These are phyloP conservation scores for Dendrobium nobile DNA, from an alignment of 106 monocot genomes.

Conservation along the genomic window DNA sequence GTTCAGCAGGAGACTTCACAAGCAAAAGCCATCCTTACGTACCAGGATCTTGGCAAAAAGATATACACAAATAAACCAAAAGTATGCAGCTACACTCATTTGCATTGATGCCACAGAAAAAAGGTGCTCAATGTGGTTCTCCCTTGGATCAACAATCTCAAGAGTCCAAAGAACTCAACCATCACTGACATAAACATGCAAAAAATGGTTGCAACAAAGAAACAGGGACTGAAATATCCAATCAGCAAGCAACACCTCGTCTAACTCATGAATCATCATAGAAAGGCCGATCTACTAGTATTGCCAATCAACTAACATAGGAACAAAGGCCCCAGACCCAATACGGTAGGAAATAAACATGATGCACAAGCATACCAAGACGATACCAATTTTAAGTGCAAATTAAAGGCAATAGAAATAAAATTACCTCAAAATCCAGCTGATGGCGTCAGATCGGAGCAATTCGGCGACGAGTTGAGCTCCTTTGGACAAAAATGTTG, in stretches of 20 bases:
- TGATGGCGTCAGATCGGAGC: not conserved
- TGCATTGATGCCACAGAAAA: not conserved
- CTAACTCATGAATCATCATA: not conserved
- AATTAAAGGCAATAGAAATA: not conserved
- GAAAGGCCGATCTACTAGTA: not conserved
- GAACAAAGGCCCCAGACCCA: not conserved
- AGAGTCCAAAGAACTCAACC: not conserved
- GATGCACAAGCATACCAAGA: not conserved
- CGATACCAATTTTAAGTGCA: not conserved
- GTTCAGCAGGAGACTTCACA: not conserved
- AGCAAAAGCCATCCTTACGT: not conserved
- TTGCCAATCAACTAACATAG: not conserved
- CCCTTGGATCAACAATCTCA: not conserved
- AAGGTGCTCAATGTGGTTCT: not conserved
- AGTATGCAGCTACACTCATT: not conserved
- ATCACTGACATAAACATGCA: not conserved
- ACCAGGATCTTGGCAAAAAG: not conserved
- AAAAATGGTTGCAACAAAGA: not conserved
- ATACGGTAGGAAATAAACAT: not conserved
- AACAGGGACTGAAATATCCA: not conserved
- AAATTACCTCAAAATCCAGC: constrained; percentile 2
- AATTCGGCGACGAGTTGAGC: not conserved
- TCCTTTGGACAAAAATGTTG: not conserved
- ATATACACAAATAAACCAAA: too few relatives aligned
- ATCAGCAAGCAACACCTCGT: not conserved